These are phyloP conservation scores for Ulvella scutata DNA, from an alignment of 139 green algal genomes.

Conservation along the genomic window DNA sequence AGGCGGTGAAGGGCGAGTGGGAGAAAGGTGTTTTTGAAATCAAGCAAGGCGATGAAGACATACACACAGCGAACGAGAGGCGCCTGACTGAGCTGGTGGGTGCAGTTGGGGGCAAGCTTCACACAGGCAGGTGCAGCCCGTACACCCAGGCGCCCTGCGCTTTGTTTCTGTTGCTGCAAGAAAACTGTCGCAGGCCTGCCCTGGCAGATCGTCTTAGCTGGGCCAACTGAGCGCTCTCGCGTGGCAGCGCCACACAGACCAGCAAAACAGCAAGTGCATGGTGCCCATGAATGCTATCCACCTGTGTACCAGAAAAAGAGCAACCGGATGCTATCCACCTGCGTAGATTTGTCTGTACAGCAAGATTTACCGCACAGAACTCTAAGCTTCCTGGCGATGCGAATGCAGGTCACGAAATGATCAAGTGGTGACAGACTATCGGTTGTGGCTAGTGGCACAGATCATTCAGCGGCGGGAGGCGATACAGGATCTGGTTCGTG, in stretches of 20 bases:
- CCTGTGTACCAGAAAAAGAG: too few species aligned
- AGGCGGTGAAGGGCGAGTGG: slow-evolving; percentile 68
- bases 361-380: too few species aligned
- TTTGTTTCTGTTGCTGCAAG: too few species aligned
- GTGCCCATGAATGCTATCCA: too few species aligned
- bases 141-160: too few species aligned
- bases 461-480: slow-evolving; percentile 40
- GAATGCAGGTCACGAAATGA: neutral
- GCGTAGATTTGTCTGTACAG: too few species aligned
- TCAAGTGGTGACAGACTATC: slow-evolving; percentile 89
- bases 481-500: slow-evolving; percentile 66
- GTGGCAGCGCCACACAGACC: too few species aligned
- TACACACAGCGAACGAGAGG: slow-evolving; percentile 95
- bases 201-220: too few species aligned
- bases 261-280: too few species aligned
- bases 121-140: slow-evolving; percentile 86
- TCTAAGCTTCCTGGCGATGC: neutral
- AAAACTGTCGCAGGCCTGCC: too few species aligned
- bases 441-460: slow-evolving; percentile 74
- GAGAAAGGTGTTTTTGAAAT: slow-evolving; percentile 52
- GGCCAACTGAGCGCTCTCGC: too few species aligned
- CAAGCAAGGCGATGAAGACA: slow-evolving; percentile 85
- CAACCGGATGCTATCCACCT: too few species aligned
- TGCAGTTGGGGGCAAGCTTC: slow-evolving; percentile 86
- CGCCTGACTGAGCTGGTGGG: slow-evolving; percentile 81